Evolutionary conservation across 495 filamentous ascomycete species (phyloP).

Genomic region (Parathielavia hyrcaniae): DNA sequence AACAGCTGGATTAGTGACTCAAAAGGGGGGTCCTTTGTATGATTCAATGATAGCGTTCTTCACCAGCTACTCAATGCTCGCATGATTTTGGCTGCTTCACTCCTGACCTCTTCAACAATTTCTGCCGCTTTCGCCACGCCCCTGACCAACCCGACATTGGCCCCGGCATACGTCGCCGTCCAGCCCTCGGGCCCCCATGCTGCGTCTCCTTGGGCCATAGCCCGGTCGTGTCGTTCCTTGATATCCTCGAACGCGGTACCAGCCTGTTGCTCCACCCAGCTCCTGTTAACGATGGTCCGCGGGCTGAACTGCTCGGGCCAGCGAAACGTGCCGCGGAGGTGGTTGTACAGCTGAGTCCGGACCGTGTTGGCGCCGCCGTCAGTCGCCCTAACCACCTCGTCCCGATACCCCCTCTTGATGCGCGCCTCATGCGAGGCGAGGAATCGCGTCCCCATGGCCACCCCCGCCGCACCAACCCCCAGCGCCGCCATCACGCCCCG

Average conservation of each 20-base stretch:
- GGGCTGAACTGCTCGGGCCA: conserved; percentile 64
- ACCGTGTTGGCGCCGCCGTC: conserved; percentile 61
- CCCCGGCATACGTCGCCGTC: conserved; percentile 64
- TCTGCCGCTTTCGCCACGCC: conserved; percentile 58
- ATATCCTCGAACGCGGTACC: conserved; percentile 55
- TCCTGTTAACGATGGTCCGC: conserved; percentile 56
- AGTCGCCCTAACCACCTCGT: conserved; percentile 65
- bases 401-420: conserved; percentile 81
- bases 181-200: conserved; percentile 60
- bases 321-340: conserved; percentile 56
- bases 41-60: not conserved
- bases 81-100: conserved; percentile 55
- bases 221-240: conserved; percentile 53
- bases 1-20: not conserved
- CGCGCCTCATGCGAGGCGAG: conserved; percentile 83
- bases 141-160: conserved; percentile 55
- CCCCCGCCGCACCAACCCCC: conserved; percentile 78
- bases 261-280: conserved; percentile 50
- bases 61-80: conserved; percentile 8
- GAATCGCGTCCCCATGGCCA: conserved; percentile 89
- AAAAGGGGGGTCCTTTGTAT: not conserved
- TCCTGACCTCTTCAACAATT: conserved; percentile 64
- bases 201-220: conserved; percentile 45
- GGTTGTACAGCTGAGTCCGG: conserved; percentile 64
- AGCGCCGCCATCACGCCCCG: conserved; percentile 83